Evolutionary conservation across 1,284 basidiomycete genomes (phyloP), one percentile per base, ranked within the genome.

Genomic region (Tylopilus sp.): DNA sequence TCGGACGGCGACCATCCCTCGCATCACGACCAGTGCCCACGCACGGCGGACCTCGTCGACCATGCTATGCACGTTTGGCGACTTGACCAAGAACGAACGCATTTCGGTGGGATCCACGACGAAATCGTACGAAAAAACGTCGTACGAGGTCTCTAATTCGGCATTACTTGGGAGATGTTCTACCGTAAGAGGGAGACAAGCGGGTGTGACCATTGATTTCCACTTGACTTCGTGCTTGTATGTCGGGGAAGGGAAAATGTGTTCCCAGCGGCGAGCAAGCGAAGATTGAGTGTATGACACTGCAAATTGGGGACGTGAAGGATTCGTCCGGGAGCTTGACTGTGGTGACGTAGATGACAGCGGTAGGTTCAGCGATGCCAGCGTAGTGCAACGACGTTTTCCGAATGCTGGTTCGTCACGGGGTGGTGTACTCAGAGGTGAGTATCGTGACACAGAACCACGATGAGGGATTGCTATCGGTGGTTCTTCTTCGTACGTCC

Each of bases 201-300:
- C 81, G 0, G 92, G 91, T 0, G 86, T 87, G 40, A 86, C 78
- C 66, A 94, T 82, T 13, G 86, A 86, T 54, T 83, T 83, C 96
- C 96, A 99, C 64, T 98, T 97, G 69, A 96, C 84, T 28, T 92
- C 84, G 59, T 95, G 86, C 61, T 91, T 89, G 61, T 82, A 85
- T n/a, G 79, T 67, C 4, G 84, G 79, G 8, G 78, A 78, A 0
- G 93, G 87, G 60, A 91, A 88, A 48, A 89, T 77, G 63, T 97
- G 92, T 61, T 96, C 88, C 93, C 94, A 94, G 16, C 91, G 74
- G 33, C 86, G 75, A 4, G 89, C 89, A 26, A 94, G 82, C 6
- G 84, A 81, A 2, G 79, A 76, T 55, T 88, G 84, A 1, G 76
- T 70, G 52, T 82, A 77, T 0, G 84, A 76, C 3, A 86, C 72